Percentiles rank a stretch among this genome's conserved stretches.
Conservation (phyloP, 2,329 filamentous ascomycete genomes). For the Sclerotinia glacialis region DNA sequence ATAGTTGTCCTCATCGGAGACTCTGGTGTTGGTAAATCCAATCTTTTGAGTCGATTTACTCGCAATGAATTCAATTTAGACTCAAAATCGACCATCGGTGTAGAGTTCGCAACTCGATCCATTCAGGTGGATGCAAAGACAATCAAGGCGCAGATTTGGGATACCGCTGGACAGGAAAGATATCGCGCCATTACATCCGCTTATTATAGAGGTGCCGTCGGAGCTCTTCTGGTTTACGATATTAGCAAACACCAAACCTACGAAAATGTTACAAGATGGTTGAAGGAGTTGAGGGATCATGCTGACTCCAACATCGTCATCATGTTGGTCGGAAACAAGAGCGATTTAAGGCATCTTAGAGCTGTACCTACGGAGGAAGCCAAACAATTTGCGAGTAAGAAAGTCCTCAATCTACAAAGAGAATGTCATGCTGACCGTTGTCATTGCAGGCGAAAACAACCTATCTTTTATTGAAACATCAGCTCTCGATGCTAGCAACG, state of each 20-base stretch:
- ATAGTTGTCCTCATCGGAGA: conserved; percentile 97
- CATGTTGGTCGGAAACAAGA: conserved; percentile 99
- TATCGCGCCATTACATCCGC: conserved; percentile 99
- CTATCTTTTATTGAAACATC: conserved; percentile 99
- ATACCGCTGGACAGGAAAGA: conserved; percentile 97
- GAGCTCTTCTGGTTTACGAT: conserved; percentile 96
- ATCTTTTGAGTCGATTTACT: conserved; percentile 98
- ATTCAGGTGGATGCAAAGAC: conserved; percentile 99
- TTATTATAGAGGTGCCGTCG: conserved; percentile 97
- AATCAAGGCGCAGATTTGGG: conserved; percentile 99
- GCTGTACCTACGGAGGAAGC: conserved; percentile 97
- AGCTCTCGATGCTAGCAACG: conserved; percentile 96
- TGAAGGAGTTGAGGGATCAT: conserved; percentile 97
- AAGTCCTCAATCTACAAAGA: conserved; percentile 2
- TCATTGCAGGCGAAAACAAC: conserved; percentile 82
- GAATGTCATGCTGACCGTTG: conserved; percentile 35
- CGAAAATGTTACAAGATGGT: conserved; percentile 97
- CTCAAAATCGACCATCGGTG: conserved; percentile 98
- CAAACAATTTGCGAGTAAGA: conserved; percentile 90
- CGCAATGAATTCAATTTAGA: conserved; percentile 99
- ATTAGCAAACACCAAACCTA: conserved; percentile 99
- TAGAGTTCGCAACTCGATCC: conserved; percentile 97
- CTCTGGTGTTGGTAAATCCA: conserved; percentile 99
- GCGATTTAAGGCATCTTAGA: conserved; percentile 97
- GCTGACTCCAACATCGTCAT: conserved; percentile 99